Percentiles rank a stretch among this genome's conserved stretches.
Evolutionary conservation across 306 rosid genomes (phyloP).

Genomic region (Luffa acutangula): DNA sequence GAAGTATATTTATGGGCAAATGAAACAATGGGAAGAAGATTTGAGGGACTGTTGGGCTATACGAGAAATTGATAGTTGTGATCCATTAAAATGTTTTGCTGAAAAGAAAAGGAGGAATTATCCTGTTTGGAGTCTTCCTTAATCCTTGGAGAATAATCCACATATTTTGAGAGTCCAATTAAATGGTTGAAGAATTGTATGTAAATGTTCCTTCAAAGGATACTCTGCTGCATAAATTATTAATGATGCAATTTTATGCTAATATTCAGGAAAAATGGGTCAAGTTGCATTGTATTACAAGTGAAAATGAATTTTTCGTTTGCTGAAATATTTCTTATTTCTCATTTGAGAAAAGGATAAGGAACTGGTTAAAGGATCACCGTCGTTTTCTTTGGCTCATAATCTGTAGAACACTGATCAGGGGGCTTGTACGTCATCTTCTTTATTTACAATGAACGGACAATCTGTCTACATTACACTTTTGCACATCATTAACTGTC

Average conservation of each 20-base stretch:
- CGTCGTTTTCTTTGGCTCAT: neutral
- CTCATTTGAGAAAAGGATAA: neutral
- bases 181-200: neutral
- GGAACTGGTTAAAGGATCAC: neutral
- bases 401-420: neutral
- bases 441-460: neutral
- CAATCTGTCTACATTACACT: neutral
- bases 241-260: neutral
- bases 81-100: neutral
- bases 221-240: neutral
- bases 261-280: neutral
- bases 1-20: neutral
- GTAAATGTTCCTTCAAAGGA: neutral
- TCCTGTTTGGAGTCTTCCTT: neutral
- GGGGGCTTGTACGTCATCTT: neutral
- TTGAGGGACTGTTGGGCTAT: neutral
- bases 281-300: neutral
- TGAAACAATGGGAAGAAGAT: neutral
- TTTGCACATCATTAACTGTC: neutral
- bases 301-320: neutral
- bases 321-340: neutral
- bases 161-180: neutral
- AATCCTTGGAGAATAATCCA: neutral
- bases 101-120: neutral
- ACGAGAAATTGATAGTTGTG: neutral